Conservation (phyloP, 2,329 filamentous ascomycete species). For the Sordariomycetes sp. region DNA sequence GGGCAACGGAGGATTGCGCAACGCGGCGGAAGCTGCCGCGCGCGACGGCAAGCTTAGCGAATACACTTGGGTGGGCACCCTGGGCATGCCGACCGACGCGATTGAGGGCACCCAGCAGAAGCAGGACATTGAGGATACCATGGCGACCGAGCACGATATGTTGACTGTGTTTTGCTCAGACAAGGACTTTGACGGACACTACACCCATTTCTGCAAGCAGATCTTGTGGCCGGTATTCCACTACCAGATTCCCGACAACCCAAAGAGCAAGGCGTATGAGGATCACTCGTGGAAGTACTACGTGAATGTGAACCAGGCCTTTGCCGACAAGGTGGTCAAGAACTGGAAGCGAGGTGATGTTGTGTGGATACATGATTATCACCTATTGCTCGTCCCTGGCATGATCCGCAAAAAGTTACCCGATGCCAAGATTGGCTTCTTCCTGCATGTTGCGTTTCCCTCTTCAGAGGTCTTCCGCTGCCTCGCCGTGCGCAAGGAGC, state of each 20-base stretch:
- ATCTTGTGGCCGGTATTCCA: slow-evolving; percentile 97
- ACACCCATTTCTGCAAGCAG: slow-evolving; percentile 93
- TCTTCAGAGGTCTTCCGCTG: slow-evolving; percentile 95
- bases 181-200: slow-evolving; percentile 90
- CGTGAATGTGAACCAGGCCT: slow-evolving; percentile 83
- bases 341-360: slow-evolving; percentile 91
- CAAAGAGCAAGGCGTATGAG: slow-evolving; percentile 96
- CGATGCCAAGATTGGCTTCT: slow-evolving; percentile 92
- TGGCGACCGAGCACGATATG: slow-evolving; percentile 75
- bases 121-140: slow-evolving; percentile 70
- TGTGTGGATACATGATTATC: slow-evolving; percentile 95
- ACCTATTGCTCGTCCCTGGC: slow-evolving; percentile 75
- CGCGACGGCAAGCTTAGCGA: slow-evolving; percentile 57
- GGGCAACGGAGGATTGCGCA: slow-evolving; percentile 85
- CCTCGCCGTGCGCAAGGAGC: slow-evolving; percentile 73
- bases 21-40: slow-evolving; percentile 72
- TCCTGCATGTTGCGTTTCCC: slow-evolving; percentile 89
- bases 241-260: slow-evolving; percentile 95
- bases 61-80: slow-evolving; percentile 81
- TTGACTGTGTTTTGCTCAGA: slow-evolving; percentile 80
- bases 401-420: slow-evolving; percentile 88
- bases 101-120: slow-evolving; percentile 66
- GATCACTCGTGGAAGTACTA: slow-evolving; percentile 97
- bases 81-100: slow-evolving; percentile 90
- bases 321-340: slow-evolving; percentile 81